Conservation (phyloP, 768 basidiomycete genomes). For the Mycena rebaudengoi region DNA sequence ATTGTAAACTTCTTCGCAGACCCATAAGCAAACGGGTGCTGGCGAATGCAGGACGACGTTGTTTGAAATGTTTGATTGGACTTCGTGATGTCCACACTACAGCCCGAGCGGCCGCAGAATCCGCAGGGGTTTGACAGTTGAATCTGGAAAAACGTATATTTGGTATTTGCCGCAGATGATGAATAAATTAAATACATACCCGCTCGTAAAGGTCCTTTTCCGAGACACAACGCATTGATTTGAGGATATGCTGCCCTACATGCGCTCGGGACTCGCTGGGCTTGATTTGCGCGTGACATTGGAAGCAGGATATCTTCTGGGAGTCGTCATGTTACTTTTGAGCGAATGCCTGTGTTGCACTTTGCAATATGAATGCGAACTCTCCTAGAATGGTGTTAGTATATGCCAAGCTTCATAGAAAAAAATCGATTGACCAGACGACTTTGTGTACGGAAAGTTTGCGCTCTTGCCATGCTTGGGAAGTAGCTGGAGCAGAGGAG, state of each 20-base stretch:
- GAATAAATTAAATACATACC: neutral
- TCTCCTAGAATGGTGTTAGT: neutral
- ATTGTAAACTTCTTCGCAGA: neutral
- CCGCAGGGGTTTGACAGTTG: neutral
- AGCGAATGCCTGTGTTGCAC: neutral
- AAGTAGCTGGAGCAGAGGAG: neutral
- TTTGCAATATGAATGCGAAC: neutral
- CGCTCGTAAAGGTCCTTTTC: neutral
- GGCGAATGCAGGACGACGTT: neutral
- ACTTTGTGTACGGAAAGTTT: neutral
- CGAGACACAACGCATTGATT: neutral
- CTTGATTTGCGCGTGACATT: neutral
- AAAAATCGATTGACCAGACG: neutral
- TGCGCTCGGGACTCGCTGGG: neutral
- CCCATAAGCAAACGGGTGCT: neutral
- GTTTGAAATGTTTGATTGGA: neutral
- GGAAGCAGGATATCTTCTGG: neutral
- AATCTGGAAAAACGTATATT: neutral
- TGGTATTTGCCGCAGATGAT: neutral
- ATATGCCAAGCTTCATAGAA: neutral
- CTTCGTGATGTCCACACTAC: neutral
- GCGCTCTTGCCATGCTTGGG: conserved; percentile 3
- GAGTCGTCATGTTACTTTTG: neutral
- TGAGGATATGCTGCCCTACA: neutral
- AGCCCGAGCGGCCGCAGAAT: neutral